These are phyloP conservation scores for Trichoderma guizhouense DNA, from an alignment of 2,329 filamentous ascomycete species.

Conservation along the genomic window DNA sequence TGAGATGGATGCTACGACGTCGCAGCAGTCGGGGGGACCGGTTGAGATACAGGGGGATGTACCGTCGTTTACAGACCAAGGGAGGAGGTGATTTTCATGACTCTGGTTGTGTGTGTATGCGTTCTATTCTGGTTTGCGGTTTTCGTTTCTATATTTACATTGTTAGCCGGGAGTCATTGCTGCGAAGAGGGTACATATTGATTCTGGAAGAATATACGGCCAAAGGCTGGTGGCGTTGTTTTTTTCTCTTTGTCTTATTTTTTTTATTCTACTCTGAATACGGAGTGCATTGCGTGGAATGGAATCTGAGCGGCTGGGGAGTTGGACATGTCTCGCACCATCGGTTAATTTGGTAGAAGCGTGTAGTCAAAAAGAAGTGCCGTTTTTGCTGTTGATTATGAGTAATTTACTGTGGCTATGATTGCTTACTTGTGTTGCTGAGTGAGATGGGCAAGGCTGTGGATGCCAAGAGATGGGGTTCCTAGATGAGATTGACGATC, in stretches of 20 bases:
- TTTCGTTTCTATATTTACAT: not conserved
- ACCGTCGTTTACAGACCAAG: slow-evolving; percentile 6
- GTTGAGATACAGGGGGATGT: slow-evolving; percentile 20
- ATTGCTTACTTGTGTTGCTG: not conserved
- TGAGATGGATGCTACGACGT: slow-evolving; percentile 22
- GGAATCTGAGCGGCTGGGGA: not conserved
- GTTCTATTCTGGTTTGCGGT: not conserved
- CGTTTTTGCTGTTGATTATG: not conserved
- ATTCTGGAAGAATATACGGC: not conserved
- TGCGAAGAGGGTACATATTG: not conserved
- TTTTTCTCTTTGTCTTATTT: not conserved
- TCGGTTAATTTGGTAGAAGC: not conserved
- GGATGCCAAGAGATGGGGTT: not conserved
- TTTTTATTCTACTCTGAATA: not conserved
- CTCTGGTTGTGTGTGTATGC: too few species aligned
- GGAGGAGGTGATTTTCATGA: not conserved
- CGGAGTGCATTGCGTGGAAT: not conserved
- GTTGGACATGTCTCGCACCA: not conserved
- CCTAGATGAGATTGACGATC: not conserved
- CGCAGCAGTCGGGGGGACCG: not conserved
- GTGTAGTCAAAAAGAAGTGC: not conserved
- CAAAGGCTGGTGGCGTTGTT: not conserved
- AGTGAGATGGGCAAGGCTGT: not conserved
- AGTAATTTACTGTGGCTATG: not conserved
- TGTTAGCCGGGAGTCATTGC: not conserved